These are phyloP conservation scores for Centrapalus pauciflorus DNA, from an alignment of 129 eudicot species.

Conservation along the genomic window DNA sequence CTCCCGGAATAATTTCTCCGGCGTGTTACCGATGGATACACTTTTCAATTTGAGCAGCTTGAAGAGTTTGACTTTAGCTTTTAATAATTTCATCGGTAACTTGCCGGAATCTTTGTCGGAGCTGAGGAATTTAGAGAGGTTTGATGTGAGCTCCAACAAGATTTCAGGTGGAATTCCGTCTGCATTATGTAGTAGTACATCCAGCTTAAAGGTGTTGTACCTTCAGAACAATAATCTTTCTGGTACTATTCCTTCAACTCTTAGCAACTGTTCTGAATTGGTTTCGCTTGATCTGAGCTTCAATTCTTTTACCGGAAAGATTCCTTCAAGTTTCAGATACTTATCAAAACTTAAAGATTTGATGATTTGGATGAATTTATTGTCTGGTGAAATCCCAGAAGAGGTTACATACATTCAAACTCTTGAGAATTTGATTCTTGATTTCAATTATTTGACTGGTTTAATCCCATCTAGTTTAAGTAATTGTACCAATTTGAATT, in stretches of 20 bases:
- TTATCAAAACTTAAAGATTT: conserved; percentile 65
- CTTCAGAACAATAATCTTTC: conserved; percentile 68
- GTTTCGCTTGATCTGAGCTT: conserved; percentile 92
- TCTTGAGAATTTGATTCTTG: conserved; percentile 79
- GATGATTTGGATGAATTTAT: conserved; percentile 74
- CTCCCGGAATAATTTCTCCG: conserved; percentile 46
- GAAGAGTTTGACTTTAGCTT: conserved; percentile 45
- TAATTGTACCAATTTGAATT: conserved; percentile 64
- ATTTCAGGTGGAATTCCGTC: conserved; percentile 52
- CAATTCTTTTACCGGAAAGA: conserved; percentile 63
- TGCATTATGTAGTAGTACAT: conserved; percentile 33
- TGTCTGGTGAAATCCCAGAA: conserved; percentile 78
- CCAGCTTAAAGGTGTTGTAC: conserved; percentile 52
- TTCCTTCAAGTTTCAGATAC: conserved; percentile 66
- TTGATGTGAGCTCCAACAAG: conserved; percentile 70
- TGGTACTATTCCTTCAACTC: conserved; percentile 59
- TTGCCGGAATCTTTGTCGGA: conserved; percentile 48
- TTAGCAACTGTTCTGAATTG: conserved; percentile 64
- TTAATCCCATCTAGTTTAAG: conserved; percentile 65
- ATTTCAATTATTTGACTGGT: conserved; percentile 67
- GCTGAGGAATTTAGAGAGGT: conserved; percentile 35
- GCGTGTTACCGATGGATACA: conserved; percentile 56
- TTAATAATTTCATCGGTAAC: conserved; percentile 41
- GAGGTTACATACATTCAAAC: conserved; percentile 56
- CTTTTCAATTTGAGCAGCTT: conserved; percentile 41